Conservation (phyloP, 805 yeast species). For the Scheffersomyces coipomensis region DNA sequence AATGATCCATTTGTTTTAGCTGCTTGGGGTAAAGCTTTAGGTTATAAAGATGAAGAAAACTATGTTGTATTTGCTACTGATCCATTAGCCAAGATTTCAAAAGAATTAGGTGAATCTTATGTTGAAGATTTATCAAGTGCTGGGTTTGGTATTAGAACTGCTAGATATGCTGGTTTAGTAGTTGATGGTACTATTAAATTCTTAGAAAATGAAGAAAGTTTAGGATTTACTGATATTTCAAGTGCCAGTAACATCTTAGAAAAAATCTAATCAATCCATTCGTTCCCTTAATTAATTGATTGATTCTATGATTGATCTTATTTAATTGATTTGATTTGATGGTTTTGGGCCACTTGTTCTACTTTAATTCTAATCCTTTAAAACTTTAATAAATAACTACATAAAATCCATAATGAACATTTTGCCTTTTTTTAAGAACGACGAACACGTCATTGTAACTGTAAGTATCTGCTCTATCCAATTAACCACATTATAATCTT, state of each 20-base stretch:
- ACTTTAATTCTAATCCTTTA: too few species aligned
- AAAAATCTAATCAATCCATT: slow-evolving; percentile 14
- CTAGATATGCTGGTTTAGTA: slow-evolving; percentile 71
- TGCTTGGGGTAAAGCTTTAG: slow-evolving; percentile 48
- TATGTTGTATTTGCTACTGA: slow-evolving; percentile 40
- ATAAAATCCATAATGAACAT: too few species aligned
- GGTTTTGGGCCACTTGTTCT: too few species aligned
- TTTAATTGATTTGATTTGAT: neutral
- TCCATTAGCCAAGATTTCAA: slow-evolving; percentile 32
- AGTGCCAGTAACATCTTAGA: slow-evolving; percentile 22
- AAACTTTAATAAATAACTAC: too few species aligned
- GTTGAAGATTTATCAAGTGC: slow-evolving; percentile 44
- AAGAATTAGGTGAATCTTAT: slow-evolving; percentile 50
- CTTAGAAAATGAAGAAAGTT: slow-evolving; percentile 25
- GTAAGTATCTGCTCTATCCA: too few species aligned
- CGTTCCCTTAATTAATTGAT: too few species aligned
- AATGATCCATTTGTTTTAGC: slow-evolving; percentile 43
- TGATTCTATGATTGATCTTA: too few species aligned
- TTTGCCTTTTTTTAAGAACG: too few species aligned
- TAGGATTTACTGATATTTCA: slow-evolving; percentile 23
- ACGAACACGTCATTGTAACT: too few species aligned
- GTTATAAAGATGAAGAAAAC: slow-evolving; percentile 31
- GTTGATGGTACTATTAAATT: slow-evolving; percentile 43
- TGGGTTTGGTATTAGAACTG: slow-evolving; percentile 39
- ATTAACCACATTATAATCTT: too few species aligned